phyloP scores from a whole-genome alignment of 495 filamentous ascomycete species.

The Sphaerosporella brunnea region DNA sequence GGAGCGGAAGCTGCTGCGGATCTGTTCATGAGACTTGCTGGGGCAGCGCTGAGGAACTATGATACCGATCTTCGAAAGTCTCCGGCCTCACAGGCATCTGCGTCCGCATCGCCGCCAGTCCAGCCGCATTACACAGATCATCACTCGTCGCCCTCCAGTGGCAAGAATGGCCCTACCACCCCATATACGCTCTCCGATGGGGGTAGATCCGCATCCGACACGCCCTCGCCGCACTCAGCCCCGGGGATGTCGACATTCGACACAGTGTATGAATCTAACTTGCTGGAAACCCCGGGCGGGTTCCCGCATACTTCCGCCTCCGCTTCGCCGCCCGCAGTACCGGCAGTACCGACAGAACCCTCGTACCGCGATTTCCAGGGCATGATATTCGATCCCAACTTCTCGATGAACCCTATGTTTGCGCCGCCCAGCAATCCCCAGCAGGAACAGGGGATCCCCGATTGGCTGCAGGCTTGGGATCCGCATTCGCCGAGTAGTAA shows the following conservation, averaged over 20 bases:
- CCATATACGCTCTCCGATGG: constrained; percentile 1
- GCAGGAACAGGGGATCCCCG: background rate
- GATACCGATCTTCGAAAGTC: constrained; percentile 34
- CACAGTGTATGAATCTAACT: background rate
- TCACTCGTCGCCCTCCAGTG: background rate
- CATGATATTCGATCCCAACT: constrained; percentile 19
- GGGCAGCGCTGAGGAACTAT: constrained; percentile 68
- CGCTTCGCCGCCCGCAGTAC: background rate
- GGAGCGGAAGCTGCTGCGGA: constrained; percentile 66
- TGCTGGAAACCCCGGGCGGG: background rate
- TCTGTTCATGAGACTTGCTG: constrained; percentile 62
- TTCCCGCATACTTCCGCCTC: background rate
- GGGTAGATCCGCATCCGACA: background rate
- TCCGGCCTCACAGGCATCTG: constrained; percentile 7
- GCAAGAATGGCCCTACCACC: background rate
- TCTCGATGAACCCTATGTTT: constrained; percentile 2
- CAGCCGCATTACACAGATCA: background rate
- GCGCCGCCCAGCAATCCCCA: background rate
- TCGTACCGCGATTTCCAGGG: constrained; percentile 10
- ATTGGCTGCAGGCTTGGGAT: constrained; percentile 2
- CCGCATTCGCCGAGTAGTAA: background rate
- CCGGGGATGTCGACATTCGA: background rate
- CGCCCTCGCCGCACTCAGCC: background rate
- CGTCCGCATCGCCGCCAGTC: background rate
- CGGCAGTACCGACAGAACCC: background rate